Evolutionary conservation across 2,329 filamentous ascomycete genomes (phyloP).

Genomic region (Aspergillus sp.): DNA sequence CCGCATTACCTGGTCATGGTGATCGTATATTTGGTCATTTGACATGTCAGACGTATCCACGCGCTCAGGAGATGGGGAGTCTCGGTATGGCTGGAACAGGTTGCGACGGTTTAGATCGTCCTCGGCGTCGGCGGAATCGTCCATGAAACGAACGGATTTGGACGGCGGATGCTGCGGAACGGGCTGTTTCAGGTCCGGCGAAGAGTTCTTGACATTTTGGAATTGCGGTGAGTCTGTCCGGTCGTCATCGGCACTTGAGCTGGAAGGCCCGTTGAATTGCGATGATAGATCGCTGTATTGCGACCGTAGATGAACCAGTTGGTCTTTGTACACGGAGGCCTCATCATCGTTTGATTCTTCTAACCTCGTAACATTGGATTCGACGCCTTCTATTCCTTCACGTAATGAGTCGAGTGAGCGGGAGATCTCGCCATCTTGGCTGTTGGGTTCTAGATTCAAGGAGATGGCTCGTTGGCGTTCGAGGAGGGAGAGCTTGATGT

Average conservation of each 20-base stretch:
- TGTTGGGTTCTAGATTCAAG: constrained; percentile 73
- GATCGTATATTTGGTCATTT: constrained; percentile 83
- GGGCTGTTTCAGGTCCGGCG: constrained; percentile 44
- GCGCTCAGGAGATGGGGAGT: constrained; percentile 52
- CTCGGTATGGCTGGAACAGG: constrained; percentile 61
- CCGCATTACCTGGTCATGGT: constrained; percentile 76
- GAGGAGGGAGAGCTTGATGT: constrained; percentile 92
- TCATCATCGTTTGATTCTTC: constrained; percentile 55
- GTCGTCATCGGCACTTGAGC: constrained; percentile 16
- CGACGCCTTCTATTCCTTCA: constrained; percentile 72
- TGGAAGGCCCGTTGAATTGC: constrained; percentile 68
- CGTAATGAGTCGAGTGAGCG: constrained; percentile 83
- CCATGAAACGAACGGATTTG: constrained; percentile 85
- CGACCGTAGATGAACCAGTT: constrained; percentile 66
- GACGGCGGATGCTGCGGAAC: constrained; percentile 46
- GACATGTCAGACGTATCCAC: constrained; percentile 58
- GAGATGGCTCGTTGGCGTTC: constrained; percentile 85
- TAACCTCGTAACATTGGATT: constrained; percentile 63
- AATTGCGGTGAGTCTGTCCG: constrained; percentile 52
- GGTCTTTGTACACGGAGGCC: constrained; percentile 58
- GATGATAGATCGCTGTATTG: constrained; percentile 75
- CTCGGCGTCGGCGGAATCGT: constrained; percentile 55
- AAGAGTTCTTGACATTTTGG: constrained; percentile 54
- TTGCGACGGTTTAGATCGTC: constrained; percentile 55
- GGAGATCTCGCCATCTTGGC: constrained; percentile 85